phyloP scores from a whole-genome alignment of 768 basidiomycete genomes.

The Wakefieldia striispora region DNA sequence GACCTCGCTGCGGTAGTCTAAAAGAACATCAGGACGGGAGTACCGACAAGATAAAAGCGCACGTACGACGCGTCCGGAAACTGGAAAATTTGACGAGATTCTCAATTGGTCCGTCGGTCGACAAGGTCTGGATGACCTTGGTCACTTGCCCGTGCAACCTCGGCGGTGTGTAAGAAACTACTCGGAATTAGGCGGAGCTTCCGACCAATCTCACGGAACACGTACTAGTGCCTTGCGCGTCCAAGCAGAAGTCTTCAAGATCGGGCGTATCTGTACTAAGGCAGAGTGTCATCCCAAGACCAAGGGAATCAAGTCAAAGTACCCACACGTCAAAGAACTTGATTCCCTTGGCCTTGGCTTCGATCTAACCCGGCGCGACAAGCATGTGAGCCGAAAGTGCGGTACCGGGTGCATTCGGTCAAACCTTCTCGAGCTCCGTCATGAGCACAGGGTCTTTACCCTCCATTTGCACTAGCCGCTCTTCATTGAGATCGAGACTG shows the following conservation, averaged over 20 bases:
- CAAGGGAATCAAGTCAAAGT: not conserved
- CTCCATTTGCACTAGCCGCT: constrained; percentile 74
- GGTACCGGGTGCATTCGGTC: not conserved
- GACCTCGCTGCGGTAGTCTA: constrained; percentile 78
- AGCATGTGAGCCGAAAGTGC: not conserved
- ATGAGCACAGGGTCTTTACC: constrained; percentile 73
- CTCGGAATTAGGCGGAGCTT: not conserved
- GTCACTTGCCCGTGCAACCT: constrained; percentile 59
- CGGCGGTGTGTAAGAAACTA: constrained; percentile 56
- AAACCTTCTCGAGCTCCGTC: constrained; percentile 87
- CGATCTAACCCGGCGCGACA: constrained; percentile 46
- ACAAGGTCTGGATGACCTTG: constrained; percentile 64
- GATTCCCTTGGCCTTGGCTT: constrained; percentile 71
- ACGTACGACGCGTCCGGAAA: constrained; percentile 72
- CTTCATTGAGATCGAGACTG: constrained; percentile 67
- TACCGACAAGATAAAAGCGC: not conserved
- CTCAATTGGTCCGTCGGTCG: constrained; percentile 59
- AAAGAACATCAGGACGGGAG: constrained; percentile 21
- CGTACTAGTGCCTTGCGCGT: constrained; percentile 39
- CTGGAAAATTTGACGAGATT: constrained; percentile 66
- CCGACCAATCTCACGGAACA: not conserved
- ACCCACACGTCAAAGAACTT: constrained; percentile 86
- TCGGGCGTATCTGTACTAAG: constrained; percentile 73
- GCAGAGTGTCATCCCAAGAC: constrained; percentile 3
- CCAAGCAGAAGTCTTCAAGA: constrained; percentile 43